Evolutionary conservation across 164 flowering plant species (phyloP), one percentile per base, ranked within the genome.

Genomic region (Magnolia kwangsiensis): DNA sequence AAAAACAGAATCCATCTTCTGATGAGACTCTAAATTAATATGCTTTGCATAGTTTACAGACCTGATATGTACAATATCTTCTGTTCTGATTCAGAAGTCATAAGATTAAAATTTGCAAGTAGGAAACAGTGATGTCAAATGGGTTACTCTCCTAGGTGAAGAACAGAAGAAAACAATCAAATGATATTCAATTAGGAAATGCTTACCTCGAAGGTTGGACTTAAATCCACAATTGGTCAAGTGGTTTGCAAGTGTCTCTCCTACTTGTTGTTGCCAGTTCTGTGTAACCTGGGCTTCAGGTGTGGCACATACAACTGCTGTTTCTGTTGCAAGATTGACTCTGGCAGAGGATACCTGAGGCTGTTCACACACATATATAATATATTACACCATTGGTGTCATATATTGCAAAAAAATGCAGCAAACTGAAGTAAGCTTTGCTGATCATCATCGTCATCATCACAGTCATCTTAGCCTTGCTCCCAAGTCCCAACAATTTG

Each of bases 331-430:
- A 75, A 92, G 97, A 84, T 92, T 88, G 75, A 90, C 99, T 75
- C 80, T 90, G 51, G 98, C 99, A 70, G 95, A 85, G 21, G 94
- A 90, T 16, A 96, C 97, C 85, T 88, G 96, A 59, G 97, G 93
- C 99, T 96, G 92, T 79, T 76, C 51, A 27, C 6, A 27, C 19
- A 68, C 3, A 18, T 68, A 37, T 37, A 37, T 37, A 24, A 24
- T 24, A 24, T 24, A 9, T 23, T 23, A 65, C 20, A 68, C 31
- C 49, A 68, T 14, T 31, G n/a, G 50, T 27, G 24, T 9, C n/a
- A 24, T 20, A 13, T 58, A 19, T 13, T 13, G 24, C 21, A 20
- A 2, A 16, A 14, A 13, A 29, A 19, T 14, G 71, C 71, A 31
- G n/a, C n/a, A 67, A 67, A 31, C 23, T 7, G 3, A 63, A 14